Percentiles rank a stretch among this genome's conserved stretches.
Conservation (phyloP, 352 stramenopile genomes). For the Aphanomyces astaci region DNA sequence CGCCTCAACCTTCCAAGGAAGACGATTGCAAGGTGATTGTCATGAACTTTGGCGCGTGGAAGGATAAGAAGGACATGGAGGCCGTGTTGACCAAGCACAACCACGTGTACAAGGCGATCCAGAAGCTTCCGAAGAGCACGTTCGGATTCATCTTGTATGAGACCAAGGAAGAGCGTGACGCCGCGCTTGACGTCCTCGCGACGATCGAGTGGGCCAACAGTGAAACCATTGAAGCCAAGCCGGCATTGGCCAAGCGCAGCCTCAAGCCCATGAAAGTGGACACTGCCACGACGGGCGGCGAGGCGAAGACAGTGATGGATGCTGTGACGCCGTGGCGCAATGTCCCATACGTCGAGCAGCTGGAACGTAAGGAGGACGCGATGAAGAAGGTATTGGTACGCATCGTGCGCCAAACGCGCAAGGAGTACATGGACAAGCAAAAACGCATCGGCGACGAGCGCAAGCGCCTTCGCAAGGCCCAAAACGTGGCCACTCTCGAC, state of each 20-base stretch:
- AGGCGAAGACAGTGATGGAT: slow-evolving; percentile 45
- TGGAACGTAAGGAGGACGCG: slow-evolving; percentile 76
- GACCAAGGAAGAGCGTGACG: slow-evolving; percentile 46
- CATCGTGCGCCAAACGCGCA: slow-evolving; percentile 73
- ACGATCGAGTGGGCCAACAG: slow-evolving; percentile 50
- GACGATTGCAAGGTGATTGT: slow-evolving; percentile 76
- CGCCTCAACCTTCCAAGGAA: slow-evolving; percentile 29
- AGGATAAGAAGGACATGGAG: slow-evolving; percentile 57
- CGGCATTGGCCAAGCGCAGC: slow-evolving; percentile 48
- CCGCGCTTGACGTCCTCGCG: slow-evolving; percentile 40
- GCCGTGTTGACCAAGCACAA: slow-evolving; percentile 39
- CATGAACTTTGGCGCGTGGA: slow-evolving; percentile 86
- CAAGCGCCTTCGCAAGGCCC: slow-evolving; percentile 53
- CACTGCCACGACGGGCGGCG: slow-evolving; percentile 25
- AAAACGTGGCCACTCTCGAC: slow-evolving; percentile 28
- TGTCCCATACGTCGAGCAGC: slow-evolving; percentile 71
- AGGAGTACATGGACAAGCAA: slow-evolving; percentile 83
- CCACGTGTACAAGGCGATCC: slow-evolving; percentile 58
- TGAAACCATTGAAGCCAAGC: slow-evolving; percentile 66
- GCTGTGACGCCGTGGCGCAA: slow-evolving; percentile 77
- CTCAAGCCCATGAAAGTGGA: slow-evolving; percentile 33
- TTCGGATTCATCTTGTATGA: slow-evolving; percentile 77
- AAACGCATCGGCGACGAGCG: slow-evolving; percentile 55
- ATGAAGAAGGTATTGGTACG: slow-evolving; percentile 87
- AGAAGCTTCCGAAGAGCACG: slow-evolving; percentile 67